Evolutionary conservation across 169 alveolate genomes (phyloP).

Genomic region (Ichthyophthirius multifiliis): DNA sequence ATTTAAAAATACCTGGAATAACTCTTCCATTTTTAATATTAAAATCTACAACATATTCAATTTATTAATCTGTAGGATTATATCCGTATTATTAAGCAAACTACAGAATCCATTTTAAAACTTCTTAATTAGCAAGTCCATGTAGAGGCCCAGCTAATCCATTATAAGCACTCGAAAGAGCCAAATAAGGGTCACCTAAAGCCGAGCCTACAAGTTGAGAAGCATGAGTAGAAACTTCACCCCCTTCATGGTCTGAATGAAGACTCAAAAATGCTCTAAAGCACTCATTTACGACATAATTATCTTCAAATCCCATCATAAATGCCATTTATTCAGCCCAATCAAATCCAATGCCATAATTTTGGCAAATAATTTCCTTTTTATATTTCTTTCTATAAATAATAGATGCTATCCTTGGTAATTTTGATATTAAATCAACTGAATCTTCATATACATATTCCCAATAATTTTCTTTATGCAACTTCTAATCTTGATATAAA

Average conservation of each 20-base stretch:
- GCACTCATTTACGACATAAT: slow-evolving; percentile 44
- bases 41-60: slow-evolving; percentile 34
- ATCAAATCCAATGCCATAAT: slow-evolving; percentile 49
- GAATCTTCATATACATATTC: slow-evolving; percentile 88
- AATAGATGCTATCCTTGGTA: slow-evolving; percentile 67
- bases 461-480: slow-evolving; percentile 86
- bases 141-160: slow-evolving; percentile 82
- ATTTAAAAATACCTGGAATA: slow-evolving; percentile 62
- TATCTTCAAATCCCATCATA: slow-evolving; percentile 52
- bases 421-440: slow-evolving; percentile 78
- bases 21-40: slow-evolving; percentile 54
- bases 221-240: slow-evolving; percentile 75
- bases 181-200: slow-evolving; percentile 55
- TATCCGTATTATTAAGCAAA: slow-evolving; percentile 45
- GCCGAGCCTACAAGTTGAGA: slow-evolving; percentile 59
- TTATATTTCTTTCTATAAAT: slow-evolving; percentile 50
- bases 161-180: slow-evolving; percentile 61
- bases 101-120: slow-evolving; percentile 61
- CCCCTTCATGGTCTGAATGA: slow-evolving; percentile 80
- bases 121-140: slow-evolving; percentile 74
- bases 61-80: slow-evolving; percentile 43
- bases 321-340: slow-evolving; percentile 56
- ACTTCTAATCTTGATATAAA: slow-evolving; percentile 65
- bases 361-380: slow-evolving; percentile 14
- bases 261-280: slow-evolving; percentile 61